Percentiles rank a stretch among this genome's conserved stretches.
phyloP scores from a whole-genome alignment of 768 basidiomycete species.

The Thelephora ganbajun region DNA sequence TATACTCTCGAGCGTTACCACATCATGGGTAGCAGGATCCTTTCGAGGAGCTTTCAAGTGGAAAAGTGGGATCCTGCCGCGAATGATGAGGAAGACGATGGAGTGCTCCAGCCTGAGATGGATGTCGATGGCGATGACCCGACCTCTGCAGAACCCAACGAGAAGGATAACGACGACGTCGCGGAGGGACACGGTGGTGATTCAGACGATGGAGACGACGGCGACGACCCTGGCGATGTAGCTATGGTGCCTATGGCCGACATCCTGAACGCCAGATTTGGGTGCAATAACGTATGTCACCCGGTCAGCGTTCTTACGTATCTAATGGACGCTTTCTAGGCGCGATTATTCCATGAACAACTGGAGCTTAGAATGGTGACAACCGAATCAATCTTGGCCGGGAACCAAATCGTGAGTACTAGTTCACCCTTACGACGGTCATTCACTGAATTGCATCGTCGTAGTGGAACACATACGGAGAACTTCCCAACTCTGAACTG shows the following conservation, averaged over 20 bases:
- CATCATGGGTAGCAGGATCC: constrained; percentile 79
- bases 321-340: constrained; percentile 29
- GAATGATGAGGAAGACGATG: constrained; percentile 21
- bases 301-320: neutral
- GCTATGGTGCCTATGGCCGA: constrained; percentile 97
- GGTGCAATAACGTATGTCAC: constrained; percentile 61
- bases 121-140: constrained; percentile 14
- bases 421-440: neutral
- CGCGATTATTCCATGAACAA: constrained; percentile 73
- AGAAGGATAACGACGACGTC: constrained; percentile 25
- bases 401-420: constrained; percentile 73
- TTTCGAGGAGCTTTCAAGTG: constrained; percentile 86
- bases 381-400: constrained; percentile 56
- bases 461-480: constrained; percentile 93
- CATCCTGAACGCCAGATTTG: constrained; percentile 83
- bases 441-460: neutral
- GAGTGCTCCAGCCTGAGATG: constrained; percentile 18
- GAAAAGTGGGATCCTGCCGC: constrained; percentile 34
- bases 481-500: constrained; percentile 84
- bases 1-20: constrained; percentile 74
- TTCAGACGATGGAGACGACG: constrained; percentile 9
- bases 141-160: constrained; percentile 20
- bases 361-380: constrained; percentile 64
- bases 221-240: constrained; percentile 44
- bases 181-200: constrained; percentile 3